Conservation (phyloP, 225 moss, liverwort and hornwort species). For the Sphagnum tenellum region DNA sequence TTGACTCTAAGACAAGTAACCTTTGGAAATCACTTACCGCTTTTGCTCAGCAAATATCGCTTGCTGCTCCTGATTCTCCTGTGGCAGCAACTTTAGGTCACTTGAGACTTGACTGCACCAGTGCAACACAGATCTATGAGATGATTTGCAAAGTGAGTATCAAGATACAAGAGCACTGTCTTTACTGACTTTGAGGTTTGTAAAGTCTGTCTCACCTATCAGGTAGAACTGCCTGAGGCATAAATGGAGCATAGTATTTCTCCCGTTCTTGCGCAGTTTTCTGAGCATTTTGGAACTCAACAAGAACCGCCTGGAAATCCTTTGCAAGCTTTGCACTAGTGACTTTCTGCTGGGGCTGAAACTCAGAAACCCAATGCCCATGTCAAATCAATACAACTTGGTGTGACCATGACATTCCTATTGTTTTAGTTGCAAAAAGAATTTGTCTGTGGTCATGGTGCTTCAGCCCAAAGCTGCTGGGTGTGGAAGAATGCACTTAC, state of each 20-base stretch:
- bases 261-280: slow-evolving; percentile 85
- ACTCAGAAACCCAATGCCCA: too few relatives aligned
- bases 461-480: slow-evolving; percentile 14
- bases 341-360: slow-evolving; percentile 66
- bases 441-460: too few relatives aligned
- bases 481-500: background rate
- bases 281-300: slow-evolving; percentile 88
- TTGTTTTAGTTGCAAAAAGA: background rate
- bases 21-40: slow-evolving; percentile 19
- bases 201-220: slow-evolving; percentile 22
- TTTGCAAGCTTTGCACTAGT: slow-evolving; percentile 97
- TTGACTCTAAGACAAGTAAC: too few relatives aligned
- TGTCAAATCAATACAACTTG: too few relatives aligned
- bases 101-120: slow-evolving; percentile 39
- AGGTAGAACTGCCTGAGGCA: slow-evolving; percentile 50
- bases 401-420: too few relatives aligned
- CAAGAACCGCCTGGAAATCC: slow-evolving; percentile 88
- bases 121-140: too few relatives aligned
- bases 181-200: background rate
- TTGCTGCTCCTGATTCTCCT: slow-evolving; percentile 42
- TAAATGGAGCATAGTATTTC: slow-evolving; percentile 68
- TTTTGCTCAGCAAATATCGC: slow-evolving; percentile 23
- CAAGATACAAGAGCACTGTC: too few relatives aligned
- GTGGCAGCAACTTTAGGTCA: slow-evolving; percentile 35
- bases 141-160: too few relatives aligned